These are phyloP conservation scores for Oryza punctata DNA, from an alignment of 176 grass and related monocot species.

Conservation along the genomic window DNA sequence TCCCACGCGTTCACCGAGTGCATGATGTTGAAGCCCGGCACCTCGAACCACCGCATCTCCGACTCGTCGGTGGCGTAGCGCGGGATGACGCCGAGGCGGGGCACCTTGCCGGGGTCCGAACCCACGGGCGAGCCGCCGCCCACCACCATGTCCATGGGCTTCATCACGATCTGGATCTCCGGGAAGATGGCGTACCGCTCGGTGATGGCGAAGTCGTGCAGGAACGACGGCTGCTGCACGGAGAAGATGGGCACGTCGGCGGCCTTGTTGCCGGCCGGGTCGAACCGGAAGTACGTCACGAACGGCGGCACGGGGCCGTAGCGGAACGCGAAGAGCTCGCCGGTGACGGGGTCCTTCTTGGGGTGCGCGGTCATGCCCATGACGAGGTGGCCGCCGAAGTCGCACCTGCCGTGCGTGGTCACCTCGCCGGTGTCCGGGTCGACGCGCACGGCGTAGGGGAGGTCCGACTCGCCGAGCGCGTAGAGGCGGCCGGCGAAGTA, in stretches of 20 bases:
- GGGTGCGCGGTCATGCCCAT: constrained; percentile 97
- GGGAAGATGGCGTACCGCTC: constrained; percentile 66
- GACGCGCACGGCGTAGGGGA: constrained; percentile 73
- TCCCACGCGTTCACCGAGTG: constrained; percentile 93
- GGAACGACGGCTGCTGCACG: constrained; percentile 63
- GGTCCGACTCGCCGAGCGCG: constrained; percentile 87
- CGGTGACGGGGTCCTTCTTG: constrained; percentile 72
- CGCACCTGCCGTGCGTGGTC: constrained; percentile 55
- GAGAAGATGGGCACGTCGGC: constrained; percentile 90
- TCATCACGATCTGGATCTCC: constrained; percentile 91
- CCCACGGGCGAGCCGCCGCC: constrained; percentile 64
- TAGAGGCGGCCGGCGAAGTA: constrained; percentile 74
- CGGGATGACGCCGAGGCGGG: constrained; percentile 73
- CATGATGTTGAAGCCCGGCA: constrained; percentile 81
- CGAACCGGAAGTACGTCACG: constrained; percentile 86
- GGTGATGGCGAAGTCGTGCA: constrained; percentile 91
- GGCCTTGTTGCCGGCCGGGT: constrained; percentile 68
- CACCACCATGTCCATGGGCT: constrained; percentile 81
- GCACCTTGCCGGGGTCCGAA: constrained; percentile 56
- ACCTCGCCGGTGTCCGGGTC: constrained; percentile 62
- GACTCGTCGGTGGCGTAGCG: constrained; percentile 71
- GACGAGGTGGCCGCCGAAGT: constrained; percentile 64
- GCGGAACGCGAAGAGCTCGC: constrained; percentile 83
- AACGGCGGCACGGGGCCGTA: constrained; percentile 79
- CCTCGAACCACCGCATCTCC: constrained; percentile 90